Evolutionary conservation across 768 basidiomycete species (phyloP).

Genomic region (Phaffia tasmanica): DNA sequence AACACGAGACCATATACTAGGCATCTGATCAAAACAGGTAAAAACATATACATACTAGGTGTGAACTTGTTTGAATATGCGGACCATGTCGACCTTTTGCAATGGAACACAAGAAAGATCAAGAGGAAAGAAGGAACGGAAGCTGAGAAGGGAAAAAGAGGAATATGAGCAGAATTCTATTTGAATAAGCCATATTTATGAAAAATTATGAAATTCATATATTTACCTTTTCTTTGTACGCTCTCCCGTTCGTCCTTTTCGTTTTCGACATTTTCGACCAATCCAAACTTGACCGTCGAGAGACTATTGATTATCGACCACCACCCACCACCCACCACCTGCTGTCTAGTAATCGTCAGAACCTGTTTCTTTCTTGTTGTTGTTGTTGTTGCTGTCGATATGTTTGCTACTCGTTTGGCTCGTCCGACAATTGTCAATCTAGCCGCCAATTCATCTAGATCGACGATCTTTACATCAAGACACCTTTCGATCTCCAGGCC

Average conservation of each 20-base stretch:
- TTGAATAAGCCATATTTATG: background rate
- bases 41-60: too few relatives aligned
- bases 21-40: too few relatives aligned
- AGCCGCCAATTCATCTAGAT: background rate
- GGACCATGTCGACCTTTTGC: too few relatives aligned
- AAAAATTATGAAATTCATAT: background rate
- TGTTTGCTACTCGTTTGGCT: conserved; percentile 1
- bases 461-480: conserved; percentile 3
- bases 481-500: too few relatives aligned
- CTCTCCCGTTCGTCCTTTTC: background rate
- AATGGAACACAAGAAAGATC: background rate
- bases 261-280: conserved; percentile 8
- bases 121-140: background rate
- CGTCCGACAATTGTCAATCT: background rate
- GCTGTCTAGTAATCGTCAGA: background rate
- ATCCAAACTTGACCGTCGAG: background rate
- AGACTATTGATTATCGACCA: background rate
- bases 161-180: background rate
- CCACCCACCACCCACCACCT: background rate
- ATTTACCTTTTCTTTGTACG: background rate
- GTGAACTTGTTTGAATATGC: too few relatives aligned
- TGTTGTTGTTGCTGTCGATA: background rate
- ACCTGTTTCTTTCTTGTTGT: background rate
- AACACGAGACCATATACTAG: too few relatives aligned
- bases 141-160: background rate